Evolutionary conservation across 1,139 yeast species (phyloP).

Genomic region (Hansenula anomala): DNA sequence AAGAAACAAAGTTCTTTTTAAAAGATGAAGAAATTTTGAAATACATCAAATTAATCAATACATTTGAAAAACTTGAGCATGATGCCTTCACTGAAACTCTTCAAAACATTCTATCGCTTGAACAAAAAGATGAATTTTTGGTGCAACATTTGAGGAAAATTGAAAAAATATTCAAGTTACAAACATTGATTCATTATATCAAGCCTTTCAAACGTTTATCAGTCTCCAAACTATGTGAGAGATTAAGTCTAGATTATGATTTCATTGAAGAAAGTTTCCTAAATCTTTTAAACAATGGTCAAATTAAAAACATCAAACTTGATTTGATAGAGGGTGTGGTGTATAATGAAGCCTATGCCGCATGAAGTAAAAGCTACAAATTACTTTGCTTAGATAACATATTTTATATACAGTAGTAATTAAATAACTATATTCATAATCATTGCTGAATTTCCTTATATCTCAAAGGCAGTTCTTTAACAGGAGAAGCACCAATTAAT

Average conservation of each 20-base stretch:
- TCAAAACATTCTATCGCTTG: constrained; percentile 19
- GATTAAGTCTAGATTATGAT: constrained; percentile 18
- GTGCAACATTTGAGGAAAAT: constrained; percentile 28
- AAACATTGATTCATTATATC: constrained; percentile 30
- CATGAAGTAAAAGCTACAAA: too few species aligned
- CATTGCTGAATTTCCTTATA: not conserved
- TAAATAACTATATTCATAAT: not conserved
- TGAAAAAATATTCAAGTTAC: constrained; percentile 27
- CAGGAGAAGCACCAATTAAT: constrained; percentile 19
- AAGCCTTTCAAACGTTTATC: constrained; percentile 34
- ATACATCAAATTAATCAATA: constrained; percentile 32
- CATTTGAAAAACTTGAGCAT: constrained; percentile 32
- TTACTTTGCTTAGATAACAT: too few species aligned
- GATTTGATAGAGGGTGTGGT: constrained; percentile 36
- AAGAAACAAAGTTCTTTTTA: constrained; percentile 39
- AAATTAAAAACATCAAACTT: constrained; percentile 36
- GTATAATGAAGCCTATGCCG: constrained; percentile 11
- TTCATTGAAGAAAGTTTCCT: constrained; percentile 37
- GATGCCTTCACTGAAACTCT: constrained; percentile 29
- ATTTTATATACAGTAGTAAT: not conserved
- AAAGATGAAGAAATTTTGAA: constrained; percentile 31
- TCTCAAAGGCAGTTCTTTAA: constrained; percentile 12
- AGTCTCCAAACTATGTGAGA: constrained; percentile 26
- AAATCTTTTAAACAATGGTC: constrained; percentile 41
- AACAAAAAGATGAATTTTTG: constrained; percentile 23